Evolutionary conservation across 257 asterid genomes (phyloP), one percentile per base, ranked within the genome.

Genomic region (Anisodus acutangulus): DNA sequence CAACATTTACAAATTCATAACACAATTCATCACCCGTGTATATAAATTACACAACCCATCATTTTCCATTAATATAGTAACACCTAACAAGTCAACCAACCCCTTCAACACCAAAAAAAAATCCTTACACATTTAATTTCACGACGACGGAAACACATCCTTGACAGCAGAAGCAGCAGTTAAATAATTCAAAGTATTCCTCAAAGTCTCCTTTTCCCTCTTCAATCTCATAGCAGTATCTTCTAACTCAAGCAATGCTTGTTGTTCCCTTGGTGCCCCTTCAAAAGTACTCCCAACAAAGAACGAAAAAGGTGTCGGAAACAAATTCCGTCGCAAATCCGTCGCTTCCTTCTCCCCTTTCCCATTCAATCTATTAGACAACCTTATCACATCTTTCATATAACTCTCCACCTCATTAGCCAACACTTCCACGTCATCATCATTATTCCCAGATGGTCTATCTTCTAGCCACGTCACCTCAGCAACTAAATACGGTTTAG

Each of bases 221-320:
- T 93, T 97, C 92, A 97, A 88, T 85, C 99, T 93, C 88, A 82
- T n/a, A 0, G 96, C 97, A 0, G 99, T 89, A 81, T 94, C 99
- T 92, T 92, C 99, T 85, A 97, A 89, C 82, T 97, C 99, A 87
- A 97, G 91, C 90, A 97, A 84, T 11, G 99, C 99, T 90, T 97
- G 99, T 89, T 97, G 99, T 89, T 97, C 99, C 57, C 97, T 83
- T 0, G 98, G 98, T 2, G 99, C 98, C 37, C 98, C 99, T 72
- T 97, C 98, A 53, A 97, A 97, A 3, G 99, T 93, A 78, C 96
- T 92, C 41, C 97, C 99, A 0, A 97, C 99, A 60, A 93, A 97
- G 88, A 97, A 97, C 39, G 98, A 94, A 86, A 94, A 97, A 1
- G 99, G 99, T 2, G 99, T 97, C 9, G 99, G 99, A 22, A 97